Base-by-base conservation (phyloP, 2,329 filamentous ascomycete species). In the Didymella arachidicola region DNA sequence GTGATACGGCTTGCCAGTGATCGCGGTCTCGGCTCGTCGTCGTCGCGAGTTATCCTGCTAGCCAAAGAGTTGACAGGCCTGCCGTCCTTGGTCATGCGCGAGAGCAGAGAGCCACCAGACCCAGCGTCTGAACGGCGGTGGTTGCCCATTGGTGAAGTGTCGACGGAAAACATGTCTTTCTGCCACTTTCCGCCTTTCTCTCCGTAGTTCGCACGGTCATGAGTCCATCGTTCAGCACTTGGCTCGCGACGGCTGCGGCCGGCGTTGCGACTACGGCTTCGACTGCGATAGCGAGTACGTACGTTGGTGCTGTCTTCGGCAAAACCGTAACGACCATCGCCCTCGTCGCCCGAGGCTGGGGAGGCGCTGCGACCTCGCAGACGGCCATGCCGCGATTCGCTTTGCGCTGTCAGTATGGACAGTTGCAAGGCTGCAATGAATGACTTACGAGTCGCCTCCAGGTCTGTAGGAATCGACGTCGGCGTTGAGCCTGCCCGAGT, bases 291-390 rank as follows among this genome's bases (percentile, higher is more conserved):
- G 58, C 72, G 78, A 63, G 68, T 73, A 54, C 71, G 79, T 60
- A 64, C 80, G 45, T 84, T 77, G 16, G 82, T 80, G 49, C 60
- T 67, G 36, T 73, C 60, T 82, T 84, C 81, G n/a, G 71, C 72
- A 63, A 83, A 83, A 7, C 81, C 81, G 36, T 75, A 79, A 4
- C 80, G 76, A 18, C 83, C 80, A 53, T 82, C 79, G 12, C 79
- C 82, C 36, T 81, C 80, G 45, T 79, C 74, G 47, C 77, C 72
- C 18, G 79, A 75, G 26, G 65, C 67, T 27, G 86, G 86, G 7
- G 86, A 88, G 18, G 86, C 86, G 71, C 85, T 88, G 62, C 86
- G 83, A 66, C 85, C 79, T 44, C 86, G 82, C 45, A 86, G 79
- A 46, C 83, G 80, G 34, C 83, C 83, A 32, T 76, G 72, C n/a